Percentiles rank a stretch among this genome's conserved stretches.
phyloP scores from a whole-genome alignment of 208 protist species.

The Acanthamoeba polyphaga region DNA sequence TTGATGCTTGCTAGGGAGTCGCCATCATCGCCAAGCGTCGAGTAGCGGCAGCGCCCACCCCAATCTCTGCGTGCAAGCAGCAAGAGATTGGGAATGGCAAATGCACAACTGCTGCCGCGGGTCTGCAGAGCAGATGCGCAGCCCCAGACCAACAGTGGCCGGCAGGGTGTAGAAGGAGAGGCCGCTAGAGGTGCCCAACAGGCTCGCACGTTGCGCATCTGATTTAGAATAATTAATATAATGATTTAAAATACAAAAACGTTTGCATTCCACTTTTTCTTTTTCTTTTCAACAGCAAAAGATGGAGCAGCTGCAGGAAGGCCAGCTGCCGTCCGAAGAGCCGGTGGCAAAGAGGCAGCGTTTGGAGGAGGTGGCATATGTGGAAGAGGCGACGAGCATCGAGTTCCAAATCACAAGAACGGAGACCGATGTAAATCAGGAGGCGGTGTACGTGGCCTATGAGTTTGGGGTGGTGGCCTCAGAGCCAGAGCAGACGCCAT shows the following conservation, averaged over 20 bases:
- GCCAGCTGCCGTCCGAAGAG: background rate
- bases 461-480: too few species aligned
- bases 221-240: too few species aligned
- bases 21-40: background rate
- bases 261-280: too few species aligned
- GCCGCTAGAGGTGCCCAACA: too few species aligned
- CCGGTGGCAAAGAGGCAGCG: constrained; percentile 11
- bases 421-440: too few species aligned
- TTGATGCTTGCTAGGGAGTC: constrained; percentile 5
- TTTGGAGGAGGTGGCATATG: background rate
- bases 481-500: background rate
- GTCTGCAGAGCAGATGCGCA: too few species aligned
- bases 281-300: background rate
- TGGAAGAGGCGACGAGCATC: background rate
- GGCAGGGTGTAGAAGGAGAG: too few species aligned
- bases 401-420: background rate
- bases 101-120: too few species aligned
- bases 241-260: too few species aligned
- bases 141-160: too few species aligned
- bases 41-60: background rate
- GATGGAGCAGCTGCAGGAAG: background rate
- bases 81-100: background rate
- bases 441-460: too few species aligned
- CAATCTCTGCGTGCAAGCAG: background rate
- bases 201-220: too few species aligned